phyloP scores from a whole-genome alignment of 306 rosid genomes.

The Fagus crenata region DNA sequence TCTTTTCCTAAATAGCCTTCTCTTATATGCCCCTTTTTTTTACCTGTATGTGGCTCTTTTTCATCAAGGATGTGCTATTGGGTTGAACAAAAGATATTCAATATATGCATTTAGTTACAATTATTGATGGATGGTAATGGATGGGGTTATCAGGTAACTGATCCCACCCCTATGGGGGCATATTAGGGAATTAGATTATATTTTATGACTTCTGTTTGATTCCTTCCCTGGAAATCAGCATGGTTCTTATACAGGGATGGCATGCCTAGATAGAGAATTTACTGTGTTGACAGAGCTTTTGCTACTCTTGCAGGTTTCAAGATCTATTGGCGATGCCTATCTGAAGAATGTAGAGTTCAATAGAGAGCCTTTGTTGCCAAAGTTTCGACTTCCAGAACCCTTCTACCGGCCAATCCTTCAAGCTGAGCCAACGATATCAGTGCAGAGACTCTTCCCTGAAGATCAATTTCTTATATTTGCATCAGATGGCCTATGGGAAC shows the following conservation, averaged over 20 bases:
- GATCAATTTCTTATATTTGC: conserved; percentile 92
- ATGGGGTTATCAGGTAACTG: background rate
- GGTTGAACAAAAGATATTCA: background rate
- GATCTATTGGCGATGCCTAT: conserved; percentile 98
- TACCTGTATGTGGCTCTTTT: background rate
- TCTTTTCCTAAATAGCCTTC: conserved; percentile 26
- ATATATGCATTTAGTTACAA: background rate
- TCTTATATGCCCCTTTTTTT: background rate
- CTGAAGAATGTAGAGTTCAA: conserved; percentile 81
- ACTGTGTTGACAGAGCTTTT: conserved; percentile 11
- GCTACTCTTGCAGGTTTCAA: conserved; percentile 66
- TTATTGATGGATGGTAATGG: background rate
- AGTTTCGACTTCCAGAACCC: conserved; percentile 73
- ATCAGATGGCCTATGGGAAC: conserved; percentile 98
- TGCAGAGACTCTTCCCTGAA: conserved; percentile 58
- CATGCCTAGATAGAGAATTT: background rate
- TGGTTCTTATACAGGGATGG: conserved; percentile 1
- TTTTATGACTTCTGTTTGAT: background rate
- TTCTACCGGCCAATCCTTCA: conserved; percentile 76
- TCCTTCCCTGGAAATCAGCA: background rate
- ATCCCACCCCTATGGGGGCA: background rate
- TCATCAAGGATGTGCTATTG: background rate
- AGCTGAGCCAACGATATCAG: conserved; percentile 78
- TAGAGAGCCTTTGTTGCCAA: conserved; percentile 67
- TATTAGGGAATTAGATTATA: background rate